Base-by-base conservation (phyloP, 306 rosid genomes). In the Carpinus viminea region DNA sequence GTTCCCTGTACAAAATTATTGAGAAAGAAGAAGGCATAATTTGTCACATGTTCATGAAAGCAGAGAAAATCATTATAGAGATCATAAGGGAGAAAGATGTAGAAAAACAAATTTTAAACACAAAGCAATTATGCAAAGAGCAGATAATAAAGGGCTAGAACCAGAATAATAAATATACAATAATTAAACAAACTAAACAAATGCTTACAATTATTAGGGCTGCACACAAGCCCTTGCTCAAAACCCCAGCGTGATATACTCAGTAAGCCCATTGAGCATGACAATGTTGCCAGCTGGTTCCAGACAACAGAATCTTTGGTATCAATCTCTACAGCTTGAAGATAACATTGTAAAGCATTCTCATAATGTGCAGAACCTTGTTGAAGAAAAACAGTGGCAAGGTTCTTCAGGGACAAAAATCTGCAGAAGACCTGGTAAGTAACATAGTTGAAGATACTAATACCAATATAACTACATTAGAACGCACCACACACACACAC, bases 231-330 rank as follows among this genome's bases (percentile, higher is more conserved):
- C 81, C 98, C 98, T 85, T 95, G 98, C 88, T 95, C 98, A 82
- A 92, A 95, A 81, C 98, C 98, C 98, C 98, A 95, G 73, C 98
- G 98, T 64, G 98, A 92, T 76, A 92, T 88, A 83, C 97, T 92
- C 76, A 92, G 82, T 47, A 81, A 76, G 20, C 98, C 97, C 97
- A 91, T 95, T 31, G 93, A 92, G 87, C 98, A 92, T 41, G 98
- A 92, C 76, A 95, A 85, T 47, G 98, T 92, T 80, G 98, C 98
- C 69, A 95, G 91, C 90, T 88, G 93, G 83, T 95, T 95, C 98
- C 98, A 95, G 79, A 95, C 83, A 80, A 95, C 98, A 83, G 97
- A 92, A 87, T 95, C 98, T 81, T 95, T 91, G 45, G 88, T 83
- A 87, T 95, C 98, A 60, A 95, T 92, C 88, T 92, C 98, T 75